A percentile compares a stretch with the other conserved stretches of the same genome.
Conservation (phyloP, 768 basidiomycete genomes). For the Tulasnella sp. region DNA sequence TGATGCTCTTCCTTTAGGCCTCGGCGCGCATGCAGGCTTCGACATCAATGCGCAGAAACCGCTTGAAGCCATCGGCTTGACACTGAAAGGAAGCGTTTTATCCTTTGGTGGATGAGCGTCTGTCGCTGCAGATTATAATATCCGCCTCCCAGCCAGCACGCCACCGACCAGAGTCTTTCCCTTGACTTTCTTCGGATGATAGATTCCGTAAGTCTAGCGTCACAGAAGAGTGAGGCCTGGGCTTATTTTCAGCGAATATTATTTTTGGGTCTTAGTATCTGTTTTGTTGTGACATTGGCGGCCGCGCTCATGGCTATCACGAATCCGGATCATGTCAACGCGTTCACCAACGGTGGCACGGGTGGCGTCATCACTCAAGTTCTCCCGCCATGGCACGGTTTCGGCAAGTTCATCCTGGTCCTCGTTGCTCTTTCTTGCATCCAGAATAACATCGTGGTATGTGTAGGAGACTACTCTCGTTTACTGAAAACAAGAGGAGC, state of each 20-base stretch:
- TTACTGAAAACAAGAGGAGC: background rate
- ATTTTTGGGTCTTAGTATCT: background rate
- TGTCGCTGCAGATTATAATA: slow-evolving; percentile 45
- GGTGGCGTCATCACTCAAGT: slow-evolving; percentile 37
- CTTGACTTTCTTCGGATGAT: slow-evolving; percentile 41
- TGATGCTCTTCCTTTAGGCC: slow-evolving; percentile 43
- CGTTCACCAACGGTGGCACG: slow-evolving; percentile 32
- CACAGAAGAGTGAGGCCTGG: no score
- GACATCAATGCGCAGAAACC: slow-evolving; percentile 34
- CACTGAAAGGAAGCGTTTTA: slow-evolving; percentile 30
- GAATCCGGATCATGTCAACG: slow-evolving; percentile 29
- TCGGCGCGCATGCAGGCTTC: slow-evolving; percentile 39
- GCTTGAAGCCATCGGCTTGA: slow-evolving; percentile 34
- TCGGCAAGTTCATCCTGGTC: slow-evolving; percentile 34
- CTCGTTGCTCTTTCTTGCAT: slow-evolving; percentile 34
- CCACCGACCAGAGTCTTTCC: slow-evolving; percentile 35
- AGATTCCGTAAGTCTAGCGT: slow-evolving; percentile 37
- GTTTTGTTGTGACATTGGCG: slow-evolving; percentile 25
- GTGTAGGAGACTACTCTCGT: no score
- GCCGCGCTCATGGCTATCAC: slow-evolving; percentile 34
- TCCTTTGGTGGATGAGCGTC: slow-evolving; percentile 39
- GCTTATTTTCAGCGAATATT: no score
- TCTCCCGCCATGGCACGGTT: slow-evolving; percentile 35
- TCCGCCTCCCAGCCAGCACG: slow-evolving; percentile 36
- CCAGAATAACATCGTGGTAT: slow-evolving; percentile 24